Evolutionary conservation across 495 filamentous ascomycete genomes (phyloP).

Genomic region (Penicillium goetzii): DNA sequence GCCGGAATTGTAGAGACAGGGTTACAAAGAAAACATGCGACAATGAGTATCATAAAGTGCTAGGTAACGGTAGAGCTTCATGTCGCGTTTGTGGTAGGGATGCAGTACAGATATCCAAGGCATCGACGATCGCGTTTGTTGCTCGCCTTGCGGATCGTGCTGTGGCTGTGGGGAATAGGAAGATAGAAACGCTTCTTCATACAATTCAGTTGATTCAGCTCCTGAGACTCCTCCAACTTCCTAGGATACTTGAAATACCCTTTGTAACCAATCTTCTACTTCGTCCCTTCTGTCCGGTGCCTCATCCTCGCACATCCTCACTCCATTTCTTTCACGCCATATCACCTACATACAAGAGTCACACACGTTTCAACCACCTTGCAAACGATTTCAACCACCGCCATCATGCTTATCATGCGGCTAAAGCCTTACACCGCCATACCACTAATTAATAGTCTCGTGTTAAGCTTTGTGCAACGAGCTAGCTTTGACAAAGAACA

Average conservation of each 20-base stretch:
- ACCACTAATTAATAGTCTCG: background rate
- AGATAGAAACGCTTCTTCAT: too few species aligned
- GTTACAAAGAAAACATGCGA: background rate
- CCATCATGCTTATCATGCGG: background rate
- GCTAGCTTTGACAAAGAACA: background rate
- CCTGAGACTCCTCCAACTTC: too few species aligned
- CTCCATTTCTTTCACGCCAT: background rate
- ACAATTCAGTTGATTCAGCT: too few species aligned
- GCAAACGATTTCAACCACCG: background rate
- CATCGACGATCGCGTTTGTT: background rate
- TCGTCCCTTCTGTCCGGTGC: background rate
- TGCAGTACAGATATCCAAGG: background rate
- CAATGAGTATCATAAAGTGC: background rate
- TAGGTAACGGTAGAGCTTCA: background rate
- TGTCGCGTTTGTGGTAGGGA: background rate
- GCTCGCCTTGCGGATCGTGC: background rate
- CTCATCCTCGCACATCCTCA: background rate
- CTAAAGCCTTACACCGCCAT: background rate
- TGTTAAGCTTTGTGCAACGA: background rate
- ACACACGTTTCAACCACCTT: background rate
- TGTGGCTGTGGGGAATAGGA: too few species aligned
- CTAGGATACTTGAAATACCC: background rate
- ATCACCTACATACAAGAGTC: background rate
- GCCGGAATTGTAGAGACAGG: background rate
- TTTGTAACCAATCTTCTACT: background rate